phyloP scores from a whole-genome alignment of 345 rosid genomes.

The Melaleuca quinquenervia region DNA sequence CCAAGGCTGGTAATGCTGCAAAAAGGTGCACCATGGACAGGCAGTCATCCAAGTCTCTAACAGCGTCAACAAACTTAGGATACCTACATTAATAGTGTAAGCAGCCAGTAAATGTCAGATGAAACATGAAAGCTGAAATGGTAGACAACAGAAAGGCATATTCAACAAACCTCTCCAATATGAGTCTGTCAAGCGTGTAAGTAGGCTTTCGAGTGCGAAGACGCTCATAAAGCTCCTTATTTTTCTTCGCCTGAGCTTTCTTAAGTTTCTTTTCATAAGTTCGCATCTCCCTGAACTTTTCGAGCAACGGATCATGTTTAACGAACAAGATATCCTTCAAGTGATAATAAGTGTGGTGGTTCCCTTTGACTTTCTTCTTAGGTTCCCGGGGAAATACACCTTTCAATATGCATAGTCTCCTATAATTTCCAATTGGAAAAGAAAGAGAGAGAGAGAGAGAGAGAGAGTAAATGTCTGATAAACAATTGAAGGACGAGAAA shows the following conservation, averaged over 20 bases:
- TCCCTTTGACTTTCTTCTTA: constrained; percentile 88
- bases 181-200: constrained; percentile 53
- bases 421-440: constrained; percentile 7
- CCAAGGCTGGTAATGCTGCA: constrained; percentile 77
- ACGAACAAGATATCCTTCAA: constrained; percentile 78
- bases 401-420: constrained; percentile 75
- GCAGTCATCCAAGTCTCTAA: constrained; percentile 94
- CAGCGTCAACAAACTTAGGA: constrained; percentile 77
- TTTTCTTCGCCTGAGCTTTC: constrained; percentile 76
- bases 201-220: constrained; percentile 63
- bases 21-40: constrained; percentile 90
- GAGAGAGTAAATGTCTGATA: background rate
- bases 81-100: constrained; percentile 37
- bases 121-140: background rate
- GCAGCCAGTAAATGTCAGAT: background rate
- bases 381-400: constrained; percentile 92
- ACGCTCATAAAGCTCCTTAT: constrained; percentile 57
- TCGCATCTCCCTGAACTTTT: constrained; percentile 70
- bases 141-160: background rate
- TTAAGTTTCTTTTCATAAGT: constrained; percentile 62
- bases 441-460: too few relatives aligned
- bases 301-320: constrained; percentile 80
- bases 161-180: constrained; percentile 63
- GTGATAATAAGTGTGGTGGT: constrained; percentile 92
- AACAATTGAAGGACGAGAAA: background rate